These are phyloP conservation scores for Penicillium daleae DNA, from an alignment of 495 filamentous ascomycete species.

Conservation along the genomic window DNA sequence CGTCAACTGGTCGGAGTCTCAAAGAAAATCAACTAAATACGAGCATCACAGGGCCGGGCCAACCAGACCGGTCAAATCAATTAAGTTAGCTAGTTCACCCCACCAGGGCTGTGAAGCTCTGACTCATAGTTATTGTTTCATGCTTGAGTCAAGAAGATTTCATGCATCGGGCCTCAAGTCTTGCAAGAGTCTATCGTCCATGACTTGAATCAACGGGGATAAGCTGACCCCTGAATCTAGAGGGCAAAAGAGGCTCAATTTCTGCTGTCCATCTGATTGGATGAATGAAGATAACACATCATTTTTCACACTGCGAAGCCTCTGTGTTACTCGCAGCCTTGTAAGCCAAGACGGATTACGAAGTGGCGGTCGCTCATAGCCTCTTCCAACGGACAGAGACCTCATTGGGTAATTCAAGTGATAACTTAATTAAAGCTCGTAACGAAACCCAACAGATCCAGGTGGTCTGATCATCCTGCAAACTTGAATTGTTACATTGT, in stretches of 20 bases:
- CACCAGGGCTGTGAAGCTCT: neutral
- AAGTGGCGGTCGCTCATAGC: slow-evolving; percentile 2
- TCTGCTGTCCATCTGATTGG: neutral
- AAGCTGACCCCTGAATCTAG: no score
- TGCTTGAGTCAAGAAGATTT: neutral
- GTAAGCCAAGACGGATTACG: neutral
- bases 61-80: neutral
- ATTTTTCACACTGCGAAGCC: neutral
- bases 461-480: neutral
- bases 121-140: slow-evolving; percentile 9
- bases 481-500: neutral
- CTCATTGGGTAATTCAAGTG: neutral
- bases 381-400: neutral
- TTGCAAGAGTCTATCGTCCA: no score
- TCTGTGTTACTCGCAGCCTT: neutral
- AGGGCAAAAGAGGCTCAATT: neutral
- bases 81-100: neutral
- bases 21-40: neutral
- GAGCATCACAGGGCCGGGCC: neutral
- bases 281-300: neutral
- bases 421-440: neutral
- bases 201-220: no score
- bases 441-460: neutral
- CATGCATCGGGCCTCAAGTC: no score
- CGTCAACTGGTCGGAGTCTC: neutral